phyloP scores from a whole-genome alignment of 192 early-diverging fungal species.

The Mycoemilia scoparia region DNA sequence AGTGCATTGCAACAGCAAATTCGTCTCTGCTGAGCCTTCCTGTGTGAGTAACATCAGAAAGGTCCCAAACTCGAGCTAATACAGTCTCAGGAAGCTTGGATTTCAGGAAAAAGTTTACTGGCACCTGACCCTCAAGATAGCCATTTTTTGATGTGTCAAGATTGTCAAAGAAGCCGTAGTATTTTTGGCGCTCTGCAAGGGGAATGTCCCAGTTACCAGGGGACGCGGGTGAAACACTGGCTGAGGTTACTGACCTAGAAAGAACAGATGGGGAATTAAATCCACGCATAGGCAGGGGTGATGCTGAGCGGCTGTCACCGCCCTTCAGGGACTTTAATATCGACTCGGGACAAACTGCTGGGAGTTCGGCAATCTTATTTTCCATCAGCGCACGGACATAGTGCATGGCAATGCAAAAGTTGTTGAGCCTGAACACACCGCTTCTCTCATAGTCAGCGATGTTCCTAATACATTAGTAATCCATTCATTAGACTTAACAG shows the following conservation, averaged over 20 bases:
- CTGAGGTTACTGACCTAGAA: slow-evolving; percentile 17
- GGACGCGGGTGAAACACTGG: slow-evolving; percentile 9
- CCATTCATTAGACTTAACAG: no score
- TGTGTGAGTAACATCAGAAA: slow-evolving; percentile 42
- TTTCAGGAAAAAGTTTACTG: slow-evolving; percentile 60
- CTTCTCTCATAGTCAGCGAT: slow-evolving; percentile 57
- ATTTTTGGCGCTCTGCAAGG: slow-evolving; percentile 51
- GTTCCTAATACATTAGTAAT: slow-evolving; percentile 27
- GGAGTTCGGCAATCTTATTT: slow-evolving; percentile 46
- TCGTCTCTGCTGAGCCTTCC: slow-evolving; percentile 46
- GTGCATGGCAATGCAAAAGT: slow-evolving; percentile 85
- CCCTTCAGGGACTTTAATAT: slow-evolving; percentile 33
- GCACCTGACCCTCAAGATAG: slow-evolving; percentile 48
- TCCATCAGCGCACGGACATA: slow-evolving; percentile 68
- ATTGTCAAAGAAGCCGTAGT: slow-evolving; percentile 53
- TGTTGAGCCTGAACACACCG: slow-evolving; percentile 53
- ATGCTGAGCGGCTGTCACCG: slow-evolving; percentile 22
- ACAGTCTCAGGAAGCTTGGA: slow-evolving; percentile 46
- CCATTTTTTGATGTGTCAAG: slow-evolving; percentile 47
- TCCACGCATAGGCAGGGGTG: neutral
- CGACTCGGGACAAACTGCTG: slow-evolving; percentile 43
- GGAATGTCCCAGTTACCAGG: slow-evolving; percentile 52
- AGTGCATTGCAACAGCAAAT: slow-evolving; percentile 66
- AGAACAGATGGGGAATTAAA: neutral
- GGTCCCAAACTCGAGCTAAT: slow-evolving; percentile 66